Evolutionary conservation across 2,329 filamentous ascomycete genomes (phyloP).

Genomic region (Beauveria asiatica): DNA sequence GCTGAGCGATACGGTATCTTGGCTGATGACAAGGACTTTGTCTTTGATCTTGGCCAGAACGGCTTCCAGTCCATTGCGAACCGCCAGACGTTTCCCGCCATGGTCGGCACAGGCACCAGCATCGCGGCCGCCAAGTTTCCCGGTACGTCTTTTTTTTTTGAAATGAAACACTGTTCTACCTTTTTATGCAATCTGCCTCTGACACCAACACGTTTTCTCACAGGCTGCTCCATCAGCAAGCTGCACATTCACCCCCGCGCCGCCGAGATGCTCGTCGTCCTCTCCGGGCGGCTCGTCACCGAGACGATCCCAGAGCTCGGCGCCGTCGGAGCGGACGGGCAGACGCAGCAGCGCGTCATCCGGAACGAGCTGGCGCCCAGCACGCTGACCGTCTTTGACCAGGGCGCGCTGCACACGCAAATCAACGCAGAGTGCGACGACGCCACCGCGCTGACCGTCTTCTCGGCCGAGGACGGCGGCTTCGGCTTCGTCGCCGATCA

Average conservation of each 20-base stretch:
- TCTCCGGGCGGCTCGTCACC: conserved; percentile 38
- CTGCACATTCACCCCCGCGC: conserved; percentile 47
- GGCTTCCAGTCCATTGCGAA: conserved; percentile 44
- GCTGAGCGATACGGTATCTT: conserved; percentile 36
- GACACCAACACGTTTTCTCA: too few species aligned
- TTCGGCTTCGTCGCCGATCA: conserved; percentile 42
- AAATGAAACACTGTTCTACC: too few species aligned
- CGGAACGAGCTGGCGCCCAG: conserved; percentile 31
- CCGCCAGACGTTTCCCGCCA: conserved; percentile 48
- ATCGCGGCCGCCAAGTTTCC: conserved; percentile 44
- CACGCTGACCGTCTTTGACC: conserved; percentile 46
- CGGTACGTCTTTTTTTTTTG: conserved; percentile 17
- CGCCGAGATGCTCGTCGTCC: conserved; percentile 44
- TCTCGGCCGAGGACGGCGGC: conserved; percentile 42
- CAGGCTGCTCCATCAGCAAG: conserved; percentile 47
- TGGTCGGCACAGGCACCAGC: conserved; percentile 41
- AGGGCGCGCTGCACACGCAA: conserved; percentile 46
- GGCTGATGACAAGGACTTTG: conserved; percentile 34
- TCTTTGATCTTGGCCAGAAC: conserved; percentile 39
- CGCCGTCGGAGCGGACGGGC: conserved; percentile 28
- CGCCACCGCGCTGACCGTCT: conserved; percentile 41
- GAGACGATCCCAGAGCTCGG: conserved; percentile 47
- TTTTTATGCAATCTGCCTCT: too few species aligned
- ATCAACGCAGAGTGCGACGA: conserved; percentile 46
- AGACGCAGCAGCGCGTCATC: conserved; percentile 34